Base-by-base conservation (phyloP, 164 flowering plant species). In the Magnolia kwangsiensis region DNA sequence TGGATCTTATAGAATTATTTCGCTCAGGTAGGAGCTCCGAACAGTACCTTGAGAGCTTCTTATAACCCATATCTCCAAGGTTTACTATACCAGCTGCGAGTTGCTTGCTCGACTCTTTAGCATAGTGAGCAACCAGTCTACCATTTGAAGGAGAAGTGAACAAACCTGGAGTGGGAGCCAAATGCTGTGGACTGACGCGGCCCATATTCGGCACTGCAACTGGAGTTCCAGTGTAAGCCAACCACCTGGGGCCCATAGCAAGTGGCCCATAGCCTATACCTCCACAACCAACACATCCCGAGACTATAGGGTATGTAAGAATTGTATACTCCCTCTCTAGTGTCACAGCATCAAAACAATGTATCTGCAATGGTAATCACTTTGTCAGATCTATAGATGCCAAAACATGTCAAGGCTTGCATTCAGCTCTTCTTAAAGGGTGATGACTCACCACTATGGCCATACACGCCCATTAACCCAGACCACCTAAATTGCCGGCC, bases 241-340 rank as follows among this genome's bases (percentile, higher is more conserved):
- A 75, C 96, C 97, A 93, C 77, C 97, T 84, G 18, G 90, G 84
- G 64, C 97, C 96, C 82, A 93, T 86, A 67, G 96, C 97, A 78
- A 93, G 89, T 45, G 97, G 94, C 49, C 97, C 96, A 82, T 83
- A 85, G 49, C 92, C 93, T 24, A 80, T 77, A 78, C 84, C 81
- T 58, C 92, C 93, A 70, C 82, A 80, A 71, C 90, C 86, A 83
- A 80, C 80, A 74, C 24, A 67, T 61, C 86, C 83, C 18, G 79
- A 63, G 20, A 80, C 79, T 31, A 91, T 78, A 27, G 93, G 92
- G 80, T 89, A 82, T 31, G 93, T 93, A 45, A 91, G 84, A 72
- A 91, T 85, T 16, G 86, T 87, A 76, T 88, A 91, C 70, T 84
- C 88, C 80, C 77, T 91, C 84, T 93, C 93, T 66, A 93, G 78